Evolutionary conservation across 441 rosid species (phyloP), one percentile per base, ranked within the genome.

Genomic region (Brassica balearica): DNA sequence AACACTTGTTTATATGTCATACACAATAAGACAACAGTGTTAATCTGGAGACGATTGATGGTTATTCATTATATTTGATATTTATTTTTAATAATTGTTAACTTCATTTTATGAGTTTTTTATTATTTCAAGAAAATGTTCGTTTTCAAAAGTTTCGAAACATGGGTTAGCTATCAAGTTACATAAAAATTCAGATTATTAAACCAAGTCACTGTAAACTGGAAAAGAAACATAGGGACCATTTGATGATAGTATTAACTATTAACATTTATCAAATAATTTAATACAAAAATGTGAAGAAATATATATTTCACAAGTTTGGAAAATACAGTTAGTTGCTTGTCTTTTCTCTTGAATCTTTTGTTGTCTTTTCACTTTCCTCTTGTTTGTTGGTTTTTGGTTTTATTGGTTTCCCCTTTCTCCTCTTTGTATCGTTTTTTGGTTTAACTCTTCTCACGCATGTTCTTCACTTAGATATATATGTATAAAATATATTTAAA

Each of bases 271-370:
- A 12, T 8, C 61, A 62, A 62, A 56, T 7, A 55, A 55, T 55
- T 55, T 55, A 15, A 55, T 6, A 55, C 10, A 55, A 53, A 55
- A 17, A 0, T 55, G 60, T 55, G 22, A 55, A 72, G 43, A 62
- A 72, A 72, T 72, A 62, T 48, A 72, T 51, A 19, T 53, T 20
- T 34, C 56, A 66, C 12, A 55, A 66, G 71, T 8, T 65, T 48
- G 23, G 23, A 67, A 67, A 38, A 67, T 67, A 38, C 78, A 75
- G 78, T 75, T 75, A 72, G 72, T 58, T 38, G 6, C 43, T 67
- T 67, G 78, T 75, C 72, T 75, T 75, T 75, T 75, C 65, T 67
- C 17, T 75, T 75, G 72, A 53, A 75, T 58, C 72, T 67, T 75
- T 75, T 58, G 78, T 12, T 67, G 78, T 75, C 78, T 41, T 72